Conservation (phyloP, 495 filamentous ascomycete species). For the Penicillium bialowiezense region DNA sequence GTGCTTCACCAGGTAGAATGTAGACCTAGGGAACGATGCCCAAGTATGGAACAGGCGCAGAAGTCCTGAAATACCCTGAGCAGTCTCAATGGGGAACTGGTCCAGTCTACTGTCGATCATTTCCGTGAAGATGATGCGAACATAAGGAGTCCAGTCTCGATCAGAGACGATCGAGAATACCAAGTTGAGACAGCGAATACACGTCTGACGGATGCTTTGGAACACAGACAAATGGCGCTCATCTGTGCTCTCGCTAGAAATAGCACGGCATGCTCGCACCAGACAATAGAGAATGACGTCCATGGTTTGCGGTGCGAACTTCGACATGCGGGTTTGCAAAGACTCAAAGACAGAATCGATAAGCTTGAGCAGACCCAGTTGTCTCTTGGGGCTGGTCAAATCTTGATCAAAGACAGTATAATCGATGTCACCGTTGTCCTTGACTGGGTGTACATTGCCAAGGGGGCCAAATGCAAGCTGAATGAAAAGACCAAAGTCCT, state of each 20-base stretch:
- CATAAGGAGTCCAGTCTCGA: constrained; percentile 69
- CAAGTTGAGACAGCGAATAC: constrained; percentile 73
- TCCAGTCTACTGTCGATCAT: constrained; percentile 72
- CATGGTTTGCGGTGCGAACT: constrained; percentile 61
- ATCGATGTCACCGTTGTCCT: constrained; percentile 46
- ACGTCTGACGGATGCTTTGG: constrained; percentile 68
- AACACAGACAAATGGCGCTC: constrained; percentile 53
- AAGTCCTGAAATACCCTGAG: constrained; percentile 80
- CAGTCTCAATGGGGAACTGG: constrained; percentile 80
- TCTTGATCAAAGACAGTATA: constrained; percentile 49
- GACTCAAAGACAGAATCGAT: constrained; percentile 82
- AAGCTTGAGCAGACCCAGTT: constrained; percentile 87
- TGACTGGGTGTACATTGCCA: constrained; percentile 51
- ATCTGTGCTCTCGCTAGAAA: constrained; percentile 41
- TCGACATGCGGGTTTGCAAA: constrained; percentile 63
- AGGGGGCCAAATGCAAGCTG: constrained; percentile 77
- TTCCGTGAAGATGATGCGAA: constrained; percentile 66
- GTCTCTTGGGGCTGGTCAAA: constrained; percentile 65
- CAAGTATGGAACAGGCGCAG: constrained; percentile 79
- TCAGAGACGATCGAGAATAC: constrained; percentile 67
- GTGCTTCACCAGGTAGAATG: constrained; percentile 62
- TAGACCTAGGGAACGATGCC: constrained; percentile 63
- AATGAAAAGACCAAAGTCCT: constrained; percentile 75
- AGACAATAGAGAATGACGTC: constrained; percentile 78
- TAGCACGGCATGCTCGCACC: constrained; percentile 61